These are phyloP conservation scores for Septoria linicola DNA, from an alignment of 2,329 filamentous ascomycete species.

Conservation along the genomic window DNA sequence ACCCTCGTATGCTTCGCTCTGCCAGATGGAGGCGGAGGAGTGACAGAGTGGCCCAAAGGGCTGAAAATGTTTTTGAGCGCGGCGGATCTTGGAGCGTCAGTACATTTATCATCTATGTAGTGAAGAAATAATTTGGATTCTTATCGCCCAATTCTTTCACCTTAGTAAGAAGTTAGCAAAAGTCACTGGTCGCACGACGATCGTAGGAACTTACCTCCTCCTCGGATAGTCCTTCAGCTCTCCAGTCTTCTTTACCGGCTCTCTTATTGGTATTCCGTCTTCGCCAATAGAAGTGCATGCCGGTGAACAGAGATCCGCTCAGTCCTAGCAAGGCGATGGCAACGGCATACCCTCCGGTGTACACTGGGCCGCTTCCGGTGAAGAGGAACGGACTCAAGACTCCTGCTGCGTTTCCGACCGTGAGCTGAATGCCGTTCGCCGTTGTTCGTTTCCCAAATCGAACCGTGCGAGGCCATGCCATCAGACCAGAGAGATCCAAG, in stretches of 20 bases:
- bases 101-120: neutral
- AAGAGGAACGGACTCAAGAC: conserved; percentile 17
- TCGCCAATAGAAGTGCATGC: conserved; percentile 15
- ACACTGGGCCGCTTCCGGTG: conserved; percentile 11
- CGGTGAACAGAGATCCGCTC: conserved; percentile 17
- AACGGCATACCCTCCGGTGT: conserved; percentile 14
- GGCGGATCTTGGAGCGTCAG: no score
- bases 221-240: conserved; percentile 9
- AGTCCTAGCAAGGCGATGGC: conserved; percentile 20
- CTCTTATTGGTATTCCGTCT: conserved; percentile 9
- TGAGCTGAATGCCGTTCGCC: conserved; percentile 23
- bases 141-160: conserved; percentile 13
- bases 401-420: conserved; percentile 16
- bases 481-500: no score
- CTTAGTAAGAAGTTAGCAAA: neutral
- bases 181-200: neutral
- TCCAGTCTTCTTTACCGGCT: conserved; percentile 19
- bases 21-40: no score
- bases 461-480: no score
- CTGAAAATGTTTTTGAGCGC: no score
- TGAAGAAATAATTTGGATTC: conserved; percentile 14
- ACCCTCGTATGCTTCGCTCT: no score
- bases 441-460: conserved; percentile 25
- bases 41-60: no score
- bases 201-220: conserved; percentile 7